Evolutionary conservation across 2,329 filamentous ascomycete species (phyloP).

Genomic region (Neonectria neomacrospora): DNA sequence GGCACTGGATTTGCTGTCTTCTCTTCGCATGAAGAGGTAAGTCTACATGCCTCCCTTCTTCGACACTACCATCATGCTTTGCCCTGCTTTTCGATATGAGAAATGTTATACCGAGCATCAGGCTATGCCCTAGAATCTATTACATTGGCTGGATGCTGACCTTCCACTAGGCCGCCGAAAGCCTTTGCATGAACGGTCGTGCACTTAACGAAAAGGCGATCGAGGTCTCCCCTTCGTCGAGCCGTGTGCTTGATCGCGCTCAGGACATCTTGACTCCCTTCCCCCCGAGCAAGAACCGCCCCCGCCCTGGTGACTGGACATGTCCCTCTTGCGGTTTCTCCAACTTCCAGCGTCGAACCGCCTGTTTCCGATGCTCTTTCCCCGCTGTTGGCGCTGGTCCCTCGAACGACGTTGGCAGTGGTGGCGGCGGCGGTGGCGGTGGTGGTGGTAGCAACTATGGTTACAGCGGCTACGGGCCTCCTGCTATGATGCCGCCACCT

Average conservation of each 20-base stretch:
- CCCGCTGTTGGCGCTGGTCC: conserved; percentile 88
- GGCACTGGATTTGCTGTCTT: conserved; percentile 98
- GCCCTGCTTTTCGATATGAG: background rate
- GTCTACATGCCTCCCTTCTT: conserved; percentile 44
- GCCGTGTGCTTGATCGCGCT: conserved; percentile 92
- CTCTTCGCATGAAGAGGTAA: conserved; percentile 97
- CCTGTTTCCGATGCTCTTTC: conserved; percentile 99
- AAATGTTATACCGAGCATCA: background rate
- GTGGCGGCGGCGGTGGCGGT: conserved; percentile 66
- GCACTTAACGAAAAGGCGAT: conserved; percentile 99
- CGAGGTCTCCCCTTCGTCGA: conserved; percentile 97
- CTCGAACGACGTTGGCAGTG: conserved; percentile 65
- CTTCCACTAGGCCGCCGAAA: conserved; percentile 84
- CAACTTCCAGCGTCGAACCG: conserved; percentile 98
- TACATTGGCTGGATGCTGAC: conserved; percentile 22
- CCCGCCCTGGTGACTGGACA: conserved; percentile 97
- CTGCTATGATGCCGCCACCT: conserved; percentile 83
- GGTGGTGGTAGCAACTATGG: conserved; percentile 74
- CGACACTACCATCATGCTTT: background rate
- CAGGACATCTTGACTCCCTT: conserved; percentile 97
- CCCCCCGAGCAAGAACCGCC: conserved; percentile 97
- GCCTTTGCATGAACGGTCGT: conserved; percentile 98
- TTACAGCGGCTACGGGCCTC: conserved; percentile 68
- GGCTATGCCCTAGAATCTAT: background rate
- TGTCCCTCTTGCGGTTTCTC: conserved; percentile 99